These are phyloP conservation scores for Aspergillus eucalypticola DNA, from an alignment of 2,329 filamentous ascomycete species.

Conservation along the genomic window DNA sequence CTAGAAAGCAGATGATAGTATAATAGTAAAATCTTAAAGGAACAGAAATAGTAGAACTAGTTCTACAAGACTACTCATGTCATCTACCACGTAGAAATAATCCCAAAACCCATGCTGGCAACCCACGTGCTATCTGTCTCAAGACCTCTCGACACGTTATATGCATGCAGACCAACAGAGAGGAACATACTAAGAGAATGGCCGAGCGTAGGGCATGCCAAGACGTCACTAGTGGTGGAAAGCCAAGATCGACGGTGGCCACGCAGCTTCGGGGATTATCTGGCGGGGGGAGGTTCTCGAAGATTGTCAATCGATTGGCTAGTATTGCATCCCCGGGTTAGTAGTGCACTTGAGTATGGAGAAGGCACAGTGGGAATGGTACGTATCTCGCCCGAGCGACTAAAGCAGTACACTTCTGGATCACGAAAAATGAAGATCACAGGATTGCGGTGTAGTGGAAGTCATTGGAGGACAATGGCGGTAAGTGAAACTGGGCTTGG, in stretches of 20 bases:
- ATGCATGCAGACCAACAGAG: neutral
- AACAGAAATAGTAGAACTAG: no score
- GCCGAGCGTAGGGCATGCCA: neutral
- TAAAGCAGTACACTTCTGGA: neutral
- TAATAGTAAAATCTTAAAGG: no score
- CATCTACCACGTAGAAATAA: no score
- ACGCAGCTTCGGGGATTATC: slow-evolving; percentile 1
- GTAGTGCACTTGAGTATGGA: no score
- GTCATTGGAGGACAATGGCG: neutral
- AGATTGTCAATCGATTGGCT: neutral
- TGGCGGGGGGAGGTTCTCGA: neutral
- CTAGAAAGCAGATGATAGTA: no score
- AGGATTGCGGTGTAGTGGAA: no score
- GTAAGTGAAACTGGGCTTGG: neutral
- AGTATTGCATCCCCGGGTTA: no score
- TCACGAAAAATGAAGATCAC: neutral
- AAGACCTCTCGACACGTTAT: neutral
- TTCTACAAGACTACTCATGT: no score
- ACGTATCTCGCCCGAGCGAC: no score
- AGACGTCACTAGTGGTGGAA: neutral
- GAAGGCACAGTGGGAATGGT: no score
- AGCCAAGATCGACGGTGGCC: neutral
- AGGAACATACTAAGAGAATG: neutral
- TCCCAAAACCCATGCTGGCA: no score
- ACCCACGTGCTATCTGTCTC: neutral